A percentile compares a stretch with the other conserved stretches of the same genome.
Evolutionary conservation across 768 basidiomycete species (phyloP).

Genomic region (Rhodotorula sphaerocarpa): DNA sequence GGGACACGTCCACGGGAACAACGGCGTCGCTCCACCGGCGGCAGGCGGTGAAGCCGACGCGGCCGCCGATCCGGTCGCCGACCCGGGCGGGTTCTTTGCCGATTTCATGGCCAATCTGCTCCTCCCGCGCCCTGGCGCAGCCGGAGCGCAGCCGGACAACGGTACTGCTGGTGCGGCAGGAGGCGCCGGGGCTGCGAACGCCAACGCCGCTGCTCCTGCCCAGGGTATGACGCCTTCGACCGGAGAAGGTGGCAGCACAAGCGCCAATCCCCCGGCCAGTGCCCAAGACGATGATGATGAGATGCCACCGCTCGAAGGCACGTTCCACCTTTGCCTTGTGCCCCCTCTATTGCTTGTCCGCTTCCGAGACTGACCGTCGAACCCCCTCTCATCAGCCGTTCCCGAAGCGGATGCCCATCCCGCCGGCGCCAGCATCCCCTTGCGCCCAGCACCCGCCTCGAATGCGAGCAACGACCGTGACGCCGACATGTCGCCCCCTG

Average conservation of each 20-base stretch:
- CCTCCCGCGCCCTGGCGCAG: too few species aligned
- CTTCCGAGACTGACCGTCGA: neutral
- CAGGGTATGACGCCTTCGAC: neutral
- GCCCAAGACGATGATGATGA: too few species aligned
- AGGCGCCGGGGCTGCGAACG: neutral
- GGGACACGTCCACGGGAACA: neutral
- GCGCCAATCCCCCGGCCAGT: too few species aligned
- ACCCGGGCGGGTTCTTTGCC: neutral
- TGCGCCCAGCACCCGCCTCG: neutral
- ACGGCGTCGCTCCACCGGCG: neutral
- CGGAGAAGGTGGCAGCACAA: too few species aligned
- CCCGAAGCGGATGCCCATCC: neutral
- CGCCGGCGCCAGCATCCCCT: too few species aligned
- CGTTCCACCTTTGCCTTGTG: neutral
- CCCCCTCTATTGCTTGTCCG: too few species aligned
- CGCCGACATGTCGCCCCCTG: constrained; percentile 11
- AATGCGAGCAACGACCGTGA: constrained; percentile 1
- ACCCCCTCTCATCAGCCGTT: neutral
- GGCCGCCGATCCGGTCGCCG: neutral
- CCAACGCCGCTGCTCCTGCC: neutral
- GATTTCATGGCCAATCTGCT: constrained; percentile 1
- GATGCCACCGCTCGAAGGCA: constrained; percentile 21
- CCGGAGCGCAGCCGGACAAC: too few species aligned
- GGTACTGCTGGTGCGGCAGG: neutral
- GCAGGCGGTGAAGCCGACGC: neutral